These are phyloP conservation scores for Lachancea fermentati DNA, from an alignment of 805 yeast species.

Conservation along the genomic window DNA sequence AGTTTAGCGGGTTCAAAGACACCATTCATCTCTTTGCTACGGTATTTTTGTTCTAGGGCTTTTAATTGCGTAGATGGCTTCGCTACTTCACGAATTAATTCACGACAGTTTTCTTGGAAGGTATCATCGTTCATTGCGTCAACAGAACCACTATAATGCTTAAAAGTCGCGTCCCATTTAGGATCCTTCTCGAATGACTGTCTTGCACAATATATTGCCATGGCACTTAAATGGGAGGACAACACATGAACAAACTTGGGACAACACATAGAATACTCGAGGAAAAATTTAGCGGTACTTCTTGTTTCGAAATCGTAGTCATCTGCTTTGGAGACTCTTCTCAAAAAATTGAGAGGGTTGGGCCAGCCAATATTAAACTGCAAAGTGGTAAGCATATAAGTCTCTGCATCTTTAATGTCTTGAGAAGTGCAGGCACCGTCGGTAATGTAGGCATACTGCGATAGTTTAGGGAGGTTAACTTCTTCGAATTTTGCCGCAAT, in stretches of 20 bases:
- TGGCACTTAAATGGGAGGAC: slow-evolving; percentile 80
- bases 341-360: slow-evolving; percentile 82
- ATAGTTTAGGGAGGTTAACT: slow-evolving; percentile 79
- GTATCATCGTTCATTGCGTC: slow-evolving; percentile 18
- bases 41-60: slow-evolving; percentile 24
- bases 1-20: slow-evolving; percentile 11
- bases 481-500: slow-evolving; percentile 94
- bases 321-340: slow-evolving; percentile 87
- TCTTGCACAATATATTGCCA: slow-evolving; percentile 80
- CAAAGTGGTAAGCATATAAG: slow-evolving; percentile 64
- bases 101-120: slow-evolving; percentile 21
- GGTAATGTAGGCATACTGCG: slow-evolving; percentile 80
- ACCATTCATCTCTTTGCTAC: slow-evolving; percentile 5
- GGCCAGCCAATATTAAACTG: slow-evolving; percentile 78
- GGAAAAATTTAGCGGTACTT: slow-evolving; percentile 76
- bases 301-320: slow-evolving; percentile 80
- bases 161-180: slow-evolving; percentile 24
- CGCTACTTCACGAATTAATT: slow-evolving; percentile 25
- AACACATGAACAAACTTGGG: slow-evolving; percentile 64
- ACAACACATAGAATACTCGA: slow-evolving; percentile 74
- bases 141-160: slow-evolving; percentile 26
- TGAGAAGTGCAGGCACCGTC: slow-evolving; percentile 80
- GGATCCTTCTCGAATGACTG: slow-evolving; percentile 47
- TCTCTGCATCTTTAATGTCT: slow-evolving; percentile 79
- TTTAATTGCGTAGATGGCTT: slow-evolving; percentile 27